A percentile compares a stretch with the other conserved stretches of the same genome.
Conservation (phyloP, 768 basidiomycete genomes). For the Asterophora parasitica region DNA sequence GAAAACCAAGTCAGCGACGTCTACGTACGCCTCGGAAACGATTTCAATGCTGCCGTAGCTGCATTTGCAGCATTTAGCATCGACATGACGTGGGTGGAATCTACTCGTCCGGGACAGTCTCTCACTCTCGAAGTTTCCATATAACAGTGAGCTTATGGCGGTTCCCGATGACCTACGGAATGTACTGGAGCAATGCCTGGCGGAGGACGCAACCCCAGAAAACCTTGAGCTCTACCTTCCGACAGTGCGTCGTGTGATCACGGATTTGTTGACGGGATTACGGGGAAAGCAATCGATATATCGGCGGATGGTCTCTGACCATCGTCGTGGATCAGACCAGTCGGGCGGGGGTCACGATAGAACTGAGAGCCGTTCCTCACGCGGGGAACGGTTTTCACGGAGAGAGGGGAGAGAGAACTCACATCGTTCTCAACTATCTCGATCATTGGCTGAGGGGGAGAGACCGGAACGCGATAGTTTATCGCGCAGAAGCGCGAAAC, state of each 20-base stretch:
- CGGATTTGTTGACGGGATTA: slow-evolving; percentile 88
- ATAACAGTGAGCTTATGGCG: slow-evolving; percentile 70
- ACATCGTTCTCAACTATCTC: slow-evolving; percentile 47
- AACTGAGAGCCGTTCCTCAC: slow-evolving; percentile 56
- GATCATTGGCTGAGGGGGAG: slow-evolving; percentile 36
- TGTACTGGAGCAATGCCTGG: slow-evolving; percentile 86
- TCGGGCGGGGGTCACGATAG: slow-evolving; percentile 40
- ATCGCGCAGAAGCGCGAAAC: slow-evolving; percentile 34
- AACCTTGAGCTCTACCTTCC: slow-evolving; percentile 90
- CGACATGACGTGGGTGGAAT: slow-evolving; percentile 75
- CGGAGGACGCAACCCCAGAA: slow-evolving; percentile 82
- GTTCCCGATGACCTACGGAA: slow-evolving; percentile 87
- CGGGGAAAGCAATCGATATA: slow-evolving; percentile 88
- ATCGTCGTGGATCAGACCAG: slow-evolving; percentile 47
- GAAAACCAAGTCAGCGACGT: slow-evolving; percentile 91
- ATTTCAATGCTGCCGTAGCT: slow-evolving; percentile 90
- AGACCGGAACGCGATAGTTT: slow-evolving; percentile 34
- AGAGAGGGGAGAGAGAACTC: slow-evolving; percentile 27
- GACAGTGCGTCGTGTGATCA: slow-evolving; percentile 87
- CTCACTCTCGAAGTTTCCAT: slow-evolving; percentile 3
- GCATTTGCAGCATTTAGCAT: slow-evolving; percentile 85
- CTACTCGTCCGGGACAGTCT: slow-evolving; percentile 5
- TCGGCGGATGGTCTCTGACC: slow-evolving; percentile 66
- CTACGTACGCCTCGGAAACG: slow-evolving; percentile 94
- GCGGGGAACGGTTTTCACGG: slow-evolving; percentile 37